Conservation (phyloP, 1,284 basidiomycete genomes). For the Leccinum huronense region DNA sequence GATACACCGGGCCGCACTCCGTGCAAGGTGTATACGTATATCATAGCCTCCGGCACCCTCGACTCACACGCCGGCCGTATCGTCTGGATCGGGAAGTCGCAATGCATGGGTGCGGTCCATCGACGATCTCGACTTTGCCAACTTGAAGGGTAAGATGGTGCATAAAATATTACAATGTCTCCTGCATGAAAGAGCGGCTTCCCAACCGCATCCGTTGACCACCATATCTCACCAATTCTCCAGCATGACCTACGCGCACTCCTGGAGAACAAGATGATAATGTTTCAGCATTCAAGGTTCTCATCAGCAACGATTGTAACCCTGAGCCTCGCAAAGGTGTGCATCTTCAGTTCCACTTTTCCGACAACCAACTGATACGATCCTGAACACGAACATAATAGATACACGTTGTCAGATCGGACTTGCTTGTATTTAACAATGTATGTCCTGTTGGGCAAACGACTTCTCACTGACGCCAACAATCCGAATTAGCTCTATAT, state of each 20-base stretch:
- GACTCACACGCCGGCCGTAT: too few relatives aligned
- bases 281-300: too few relatives aligned
- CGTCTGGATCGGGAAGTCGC: too few relatives aligned
- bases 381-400: conserved; percentile 81
- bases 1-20: not conserved
- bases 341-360: conserved; percentile 67
- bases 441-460: conserved; percentile 88
- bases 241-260: conserved; percentile 51
- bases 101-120: too few relatives aligned
- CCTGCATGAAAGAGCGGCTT: too few relatives aligned
- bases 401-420: conserved; percentile 83
- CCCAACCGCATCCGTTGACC: not conserved
- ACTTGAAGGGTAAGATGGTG: too few relatives aligned
- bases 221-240: conserved; percentile 6
- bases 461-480: conserved; percentile 70
- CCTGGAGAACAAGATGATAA: conserved; percentile 35
- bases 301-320: conserved; percentile 36
- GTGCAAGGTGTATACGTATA: not conserved
- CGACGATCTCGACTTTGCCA: too few relatives aligned
- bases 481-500: conserved; percentile 79
- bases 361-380: conserved; percentile 70
- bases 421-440: conserved; percentile 90
- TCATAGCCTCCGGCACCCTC: too few relatives aligned
- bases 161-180: too few relatives aligned
- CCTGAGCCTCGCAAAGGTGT: conserved; percentile 64